Evolutionary conservation across 352 stramenopile species (phyloP).

Genomic region (Phytophthora hibernalis): DNA sequence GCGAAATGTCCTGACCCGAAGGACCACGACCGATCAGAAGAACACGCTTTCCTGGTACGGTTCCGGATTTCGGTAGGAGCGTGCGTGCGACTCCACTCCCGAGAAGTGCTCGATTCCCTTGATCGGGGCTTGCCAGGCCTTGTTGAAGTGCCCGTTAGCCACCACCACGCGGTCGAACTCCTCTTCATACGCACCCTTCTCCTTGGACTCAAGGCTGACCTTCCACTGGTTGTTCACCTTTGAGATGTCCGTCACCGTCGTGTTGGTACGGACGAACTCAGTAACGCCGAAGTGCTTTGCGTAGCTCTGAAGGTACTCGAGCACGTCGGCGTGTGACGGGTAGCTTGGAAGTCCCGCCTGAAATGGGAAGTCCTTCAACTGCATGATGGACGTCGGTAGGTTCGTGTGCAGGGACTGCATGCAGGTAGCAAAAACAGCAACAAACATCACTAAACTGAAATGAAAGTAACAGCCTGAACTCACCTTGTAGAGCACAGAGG

Average conservation of each 20-base stretch:
- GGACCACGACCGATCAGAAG: conserved; percentile 71
- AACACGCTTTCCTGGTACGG: conserved; percentile 54
- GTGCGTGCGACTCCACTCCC: conserved; percentile 47
- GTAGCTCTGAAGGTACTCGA: conserved; percentile 70
- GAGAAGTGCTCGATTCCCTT: conserved; percentile 57
- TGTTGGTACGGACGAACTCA: conserved; percentile 50
- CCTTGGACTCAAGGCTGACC: conserved; percentile 40
- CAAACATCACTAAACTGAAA: not conserved
- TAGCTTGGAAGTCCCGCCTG: conserved; percentile 51
- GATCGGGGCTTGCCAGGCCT: conserved; percentile 53
- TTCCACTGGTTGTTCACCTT: conserved; percentile 44
- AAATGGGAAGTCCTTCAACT: conserved; percentile 68
- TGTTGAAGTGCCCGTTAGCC: conserved; percentile 76
- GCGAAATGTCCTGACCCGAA: conserved; percentile 74
- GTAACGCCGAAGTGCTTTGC: conserved; percentile 54
- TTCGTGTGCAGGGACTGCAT: conserved; percentile 81
- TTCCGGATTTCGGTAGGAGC: conserved; percentile 51
- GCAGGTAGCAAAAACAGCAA: not conserved
- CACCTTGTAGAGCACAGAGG: conserved; percentile 71
- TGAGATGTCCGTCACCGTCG: conserved; percentile 49
- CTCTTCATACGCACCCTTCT: conserved; percentile 55
- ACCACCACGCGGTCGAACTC: conserved; percentile 71
- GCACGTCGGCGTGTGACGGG: conserved; percentile 60
- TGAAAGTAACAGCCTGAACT: not conserved
- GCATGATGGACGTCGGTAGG: conserved; percentile 75